Base-by-base conservation (phyloP, 73 alveolate species). In the Paramecium bursaria region DNA sequence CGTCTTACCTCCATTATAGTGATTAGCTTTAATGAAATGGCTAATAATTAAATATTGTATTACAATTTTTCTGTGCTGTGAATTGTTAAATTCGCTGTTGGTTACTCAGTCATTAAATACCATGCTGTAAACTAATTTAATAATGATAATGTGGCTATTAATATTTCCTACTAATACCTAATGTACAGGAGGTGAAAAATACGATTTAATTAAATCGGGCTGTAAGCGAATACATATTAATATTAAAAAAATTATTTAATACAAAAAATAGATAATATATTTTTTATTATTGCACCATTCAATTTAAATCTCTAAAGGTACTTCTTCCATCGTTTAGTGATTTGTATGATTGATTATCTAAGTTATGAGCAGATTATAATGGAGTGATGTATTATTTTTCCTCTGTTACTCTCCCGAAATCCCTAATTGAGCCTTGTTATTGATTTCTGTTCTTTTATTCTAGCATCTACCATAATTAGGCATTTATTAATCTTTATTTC, bases 121-220 rank as follows among this genome's bases (percentile, higher is more conserved):
- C 44, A 67, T 67, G 82, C 82, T 39, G 82, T 67, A 17, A 53
- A 53, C 13, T 67, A 42, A 67, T 67, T 67, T 1, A 67, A 46
- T 15, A 67, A 27, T 15, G 82, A 67, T n/a, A 67, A 11, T 3
- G 44, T 14, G 82, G 44, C 82, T 67, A 31, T 13, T 67, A 67
- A 13, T n/a, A 57, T 13, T 7, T 17, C 13, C 35, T 25, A 22
- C n/a, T n/a, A n/a, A 42, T 67, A 67, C 82, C 82, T 42, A 67
- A 67, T 35, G 82, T 67, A 53, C 82, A 67, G 26, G 82, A 67
- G n/a, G 82, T 67, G 48, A 67, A 67, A 57, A 67, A 67, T 35
- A 67, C 82, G 55, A 67, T 35, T 9, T 67, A 67, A 67, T 67
- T 67, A 67, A 67, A 67, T 25, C 82, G 82, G 44, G 82, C 82